Conservation (phyloP, 805 yeast genomes). For the Candida qinlingensis region DNA sequence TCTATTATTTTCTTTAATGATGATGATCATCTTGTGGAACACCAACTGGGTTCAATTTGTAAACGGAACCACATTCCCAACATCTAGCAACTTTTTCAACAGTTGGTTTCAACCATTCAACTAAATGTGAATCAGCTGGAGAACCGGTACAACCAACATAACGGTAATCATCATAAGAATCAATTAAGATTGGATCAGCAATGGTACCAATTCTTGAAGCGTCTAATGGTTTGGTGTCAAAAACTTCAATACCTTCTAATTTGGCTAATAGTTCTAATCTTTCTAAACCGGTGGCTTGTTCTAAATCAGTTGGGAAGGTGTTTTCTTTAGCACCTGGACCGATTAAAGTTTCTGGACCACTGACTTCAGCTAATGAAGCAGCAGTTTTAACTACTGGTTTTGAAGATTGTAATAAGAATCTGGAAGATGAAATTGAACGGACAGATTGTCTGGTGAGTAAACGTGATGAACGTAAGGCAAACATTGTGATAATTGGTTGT, state of each 20-base stretch:
- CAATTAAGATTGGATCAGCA: conserved; percentile 82
- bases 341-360: conserved; percentile 68
- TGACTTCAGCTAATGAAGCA: conserved; percentile 65
- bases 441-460: conserved; percentile 27
- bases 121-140: conserved; percentile 87
- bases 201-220: conserved; percentile 87
- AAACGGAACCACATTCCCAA: conserved; percentile 98
- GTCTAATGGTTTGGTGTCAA: conserved; percentile 84
- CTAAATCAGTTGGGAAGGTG: conserved; percentile 85
- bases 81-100: conserved; percentile 84
- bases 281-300: conserved; percentile 97
- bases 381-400: conserved; percentile 48
- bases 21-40: conserved; percentile 55
- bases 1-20: conserved; percentile 7
- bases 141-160: conserved; percentile 97
- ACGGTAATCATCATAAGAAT: conserved; percentile 88
- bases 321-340: conserved; percentile 90
- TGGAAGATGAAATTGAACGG: conserved; percentile 30
- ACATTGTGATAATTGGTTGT: conserved; percentile 19
- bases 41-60: conserved; percentile 84
- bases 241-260: conserved; percentile 91
- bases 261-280: conserved; percentile 93
- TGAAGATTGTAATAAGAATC: conserved; percentile 21
- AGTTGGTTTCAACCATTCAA: conserved; percentile 90
- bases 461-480: conserved; percentile 32